phyloP scores from a whole-genome alignment of 164 flowering plant species.

The Kingdonia uniflora region DNA sequence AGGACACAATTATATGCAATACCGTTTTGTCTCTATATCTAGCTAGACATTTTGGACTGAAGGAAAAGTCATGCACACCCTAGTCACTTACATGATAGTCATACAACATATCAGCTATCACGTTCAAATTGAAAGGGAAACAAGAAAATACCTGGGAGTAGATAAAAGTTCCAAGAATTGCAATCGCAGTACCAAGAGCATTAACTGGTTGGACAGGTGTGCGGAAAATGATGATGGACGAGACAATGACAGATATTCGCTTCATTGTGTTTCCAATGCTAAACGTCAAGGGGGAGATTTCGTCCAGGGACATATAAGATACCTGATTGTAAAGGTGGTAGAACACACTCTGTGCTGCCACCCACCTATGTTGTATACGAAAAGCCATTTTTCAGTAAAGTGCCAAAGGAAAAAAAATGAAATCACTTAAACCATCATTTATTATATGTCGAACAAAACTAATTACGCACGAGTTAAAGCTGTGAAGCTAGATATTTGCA shows the following conservation, averaged over 20 bases:
- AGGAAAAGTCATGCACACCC: too few relatives aligned
- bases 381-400: conserved; percentile 7
- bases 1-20: too few relatives aligned
- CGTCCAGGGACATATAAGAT: conserved; percentile 85
- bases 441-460: too few relatives aligned
- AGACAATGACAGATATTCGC: conserved; percentile 89
- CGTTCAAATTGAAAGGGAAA: too few relatives aligned
- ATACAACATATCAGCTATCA: background rate
- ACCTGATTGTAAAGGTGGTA: conserved; percentile 88
- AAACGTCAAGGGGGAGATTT: conserved; percentile 91
- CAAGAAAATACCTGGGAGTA: conserved; percentile 67
- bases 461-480: too few relatives aligned
- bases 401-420: background rate
- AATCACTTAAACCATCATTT: too few relatives aligned
- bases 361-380: conserved; percentile 50
- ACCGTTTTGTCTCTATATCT: too few relatives aligned
- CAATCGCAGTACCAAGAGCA: conserved; percentile 91
- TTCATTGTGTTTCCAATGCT: conserved; percentile 96
- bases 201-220: conserved; percentile 86
- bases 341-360: conserved; percentile 86
- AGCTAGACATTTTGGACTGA: too few relatives aligned
- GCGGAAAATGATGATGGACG: conserved; percentile 87
- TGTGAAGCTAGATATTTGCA: too few relatives aligned
- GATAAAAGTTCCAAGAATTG: conserved; percentile 87
- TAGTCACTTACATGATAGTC: background rate